Base-by-base conservation (phyloP, 2,329 filamentous ascomycete species). In the Pyrenochaeta sp. region DNA sequence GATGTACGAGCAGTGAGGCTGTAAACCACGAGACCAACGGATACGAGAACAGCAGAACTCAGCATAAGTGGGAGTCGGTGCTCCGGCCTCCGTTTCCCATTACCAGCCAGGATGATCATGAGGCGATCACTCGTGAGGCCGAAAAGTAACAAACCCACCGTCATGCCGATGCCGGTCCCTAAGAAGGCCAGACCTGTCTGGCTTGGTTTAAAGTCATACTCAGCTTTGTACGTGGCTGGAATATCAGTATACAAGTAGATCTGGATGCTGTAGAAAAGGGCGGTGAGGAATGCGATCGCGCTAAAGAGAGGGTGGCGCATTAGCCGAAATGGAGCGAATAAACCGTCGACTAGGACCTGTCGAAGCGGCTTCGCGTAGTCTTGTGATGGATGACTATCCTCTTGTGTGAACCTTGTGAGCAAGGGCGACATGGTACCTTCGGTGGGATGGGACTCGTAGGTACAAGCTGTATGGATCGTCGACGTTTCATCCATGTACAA, bases 171-270 rank as follows among this genome's bases (percentile, higher is more conserved):
- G 45, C 45, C 45, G 1, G 31, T 47, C 12, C 45, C 45, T 4
- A 47, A 18, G 45, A 47, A 47, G 15, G 33, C 45, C 3, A 47
- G 20, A 18, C 45, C 45, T 10, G 20, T 36, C 31, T 47, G 31
- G 45, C 45, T 47, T 47, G 45, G 45, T n/a, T 31, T 36, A 23
- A 47, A 47, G 45, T 14, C 33, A 18, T 47, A 47, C 45, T 47
- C 32, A 18, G 31, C 21, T 20, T 37, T 47, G 45, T 47, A 47
- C 4, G 45, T 47, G 9, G 31, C 33, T 29, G 45, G 45, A 29
- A 47, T 47, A 7, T 47, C 45, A 29, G 21, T 20, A 18, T 47
- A 47, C 7, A 47, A 32, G 45, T 31, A 47, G 17, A 47, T 47
- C 20, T 47, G 45, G 18, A 37, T 23, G 33, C 45, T 47, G 31